A percentile compares a stretch with the other conserved stretches of the same genome.
These are phyloP conservation scores for Podospora sp. DNA, from an alignment of 495 filamentous ascomycete genomes.

Conservation along the genomic window DNA sequence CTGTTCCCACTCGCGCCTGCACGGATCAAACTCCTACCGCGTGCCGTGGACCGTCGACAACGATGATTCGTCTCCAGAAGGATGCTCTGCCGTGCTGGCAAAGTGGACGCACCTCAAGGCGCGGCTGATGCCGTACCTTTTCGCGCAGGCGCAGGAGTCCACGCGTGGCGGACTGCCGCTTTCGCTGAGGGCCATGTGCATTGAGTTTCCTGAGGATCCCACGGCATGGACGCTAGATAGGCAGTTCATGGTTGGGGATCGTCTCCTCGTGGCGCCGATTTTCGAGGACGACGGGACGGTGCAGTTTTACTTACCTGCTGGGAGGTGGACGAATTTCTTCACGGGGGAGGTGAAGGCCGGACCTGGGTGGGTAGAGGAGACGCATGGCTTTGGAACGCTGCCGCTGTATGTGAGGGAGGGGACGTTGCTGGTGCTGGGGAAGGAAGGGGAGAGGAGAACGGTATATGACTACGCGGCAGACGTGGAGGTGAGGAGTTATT, in stretches of 20 bases:
- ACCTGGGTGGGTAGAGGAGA: conserved; percentile 53
- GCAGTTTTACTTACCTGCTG: conserved; percentile 64
- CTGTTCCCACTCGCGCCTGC: conserved; percentile 67
- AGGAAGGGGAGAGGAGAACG: conserved; percentile 45
- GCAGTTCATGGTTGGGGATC: conserved; percentile 67
- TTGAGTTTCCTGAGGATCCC: conserved; percentile 67
- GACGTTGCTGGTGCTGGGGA: conserved; percentile 51
- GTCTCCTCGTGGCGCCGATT: conserved; percentile 61
- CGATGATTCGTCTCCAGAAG: conserved; percentile 48
- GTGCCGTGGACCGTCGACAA: conserved; percentile 73
- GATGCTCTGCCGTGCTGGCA: conserved; percentile 57
- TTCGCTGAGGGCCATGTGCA: conserved; percentile 60
- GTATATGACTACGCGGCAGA: conserved; percentile 54
- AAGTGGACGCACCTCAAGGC: conserved; percentile 64
- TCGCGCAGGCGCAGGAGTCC: conserved; percentile 54
- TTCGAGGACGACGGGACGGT: conserved; percentile 62
- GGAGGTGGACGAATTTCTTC: conserved; percentile 59
- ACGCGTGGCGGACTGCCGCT: conserved; percentile 54
- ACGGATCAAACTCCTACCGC: conserved; percentile 67
- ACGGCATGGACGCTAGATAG: conserved; percentile 64
- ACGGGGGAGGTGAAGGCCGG: conserved; percentile 47
- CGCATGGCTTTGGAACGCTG: conserved; percentile 48
- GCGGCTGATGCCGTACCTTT: conserved; percentile 64
- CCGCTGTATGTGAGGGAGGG: conserved; percentile 55
- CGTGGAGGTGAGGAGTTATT: conserved; percentile 48